A percentile compares a stretch with the other conserved stretches of the same genome.
phyloP scores from a whole-genome alignment of 352 stramenopile species.

The Elongisporangium undulatum region DNA sequence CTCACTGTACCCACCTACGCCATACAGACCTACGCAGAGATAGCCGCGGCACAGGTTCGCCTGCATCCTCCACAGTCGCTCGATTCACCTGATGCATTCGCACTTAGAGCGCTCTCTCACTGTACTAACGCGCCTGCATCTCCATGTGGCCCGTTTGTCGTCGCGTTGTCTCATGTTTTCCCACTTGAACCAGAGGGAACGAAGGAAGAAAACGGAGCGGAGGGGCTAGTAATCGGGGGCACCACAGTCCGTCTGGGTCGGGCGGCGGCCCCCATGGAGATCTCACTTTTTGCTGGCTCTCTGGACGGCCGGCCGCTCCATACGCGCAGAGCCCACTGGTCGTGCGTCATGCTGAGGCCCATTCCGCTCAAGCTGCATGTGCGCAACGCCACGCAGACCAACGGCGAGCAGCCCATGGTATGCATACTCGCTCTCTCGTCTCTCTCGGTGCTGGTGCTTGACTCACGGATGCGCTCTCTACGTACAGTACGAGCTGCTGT shows the following conservation, averaged over 20 bases:
- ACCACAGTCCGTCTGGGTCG: neutral
- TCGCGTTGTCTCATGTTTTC: neutral
- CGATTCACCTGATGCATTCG: neutral
- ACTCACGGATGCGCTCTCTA: neutral
- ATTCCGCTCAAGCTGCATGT: conserved; percentile 56
- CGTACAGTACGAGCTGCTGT: conserved; percentile 51
- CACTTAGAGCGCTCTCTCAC: neutral
- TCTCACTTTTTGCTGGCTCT: neutral
- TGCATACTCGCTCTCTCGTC: conserved; percentile 1
- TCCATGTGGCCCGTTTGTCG: neutral
- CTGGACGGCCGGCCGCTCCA: neutral
- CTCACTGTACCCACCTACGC: too few species aligned
- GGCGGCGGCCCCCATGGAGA: neutral
- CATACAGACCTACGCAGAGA: too few species aligned
- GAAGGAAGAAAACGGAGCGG: neutral
- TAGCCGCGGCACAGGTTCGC: too few species aligned
- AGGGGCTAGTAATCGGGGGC: neutral
- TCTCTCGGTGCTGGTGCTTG: neutral
- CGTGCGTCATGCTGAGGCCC: conserved; percentile 9
- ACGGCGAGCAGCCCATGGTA: conserved; percentile 47
- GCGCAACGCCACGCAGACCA: conserved; percentile 51
- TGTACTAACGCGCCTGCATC: neutral
- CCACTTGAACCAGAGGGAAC: neutral
- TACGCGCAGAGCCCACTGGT: neutral
- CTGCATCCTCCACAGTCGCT: too few species aligned